Evolutionary conservation across 1,284 basidiomycete genomes (phyloP).

Genomic region (Ceratobasidium sp.): DNA sequence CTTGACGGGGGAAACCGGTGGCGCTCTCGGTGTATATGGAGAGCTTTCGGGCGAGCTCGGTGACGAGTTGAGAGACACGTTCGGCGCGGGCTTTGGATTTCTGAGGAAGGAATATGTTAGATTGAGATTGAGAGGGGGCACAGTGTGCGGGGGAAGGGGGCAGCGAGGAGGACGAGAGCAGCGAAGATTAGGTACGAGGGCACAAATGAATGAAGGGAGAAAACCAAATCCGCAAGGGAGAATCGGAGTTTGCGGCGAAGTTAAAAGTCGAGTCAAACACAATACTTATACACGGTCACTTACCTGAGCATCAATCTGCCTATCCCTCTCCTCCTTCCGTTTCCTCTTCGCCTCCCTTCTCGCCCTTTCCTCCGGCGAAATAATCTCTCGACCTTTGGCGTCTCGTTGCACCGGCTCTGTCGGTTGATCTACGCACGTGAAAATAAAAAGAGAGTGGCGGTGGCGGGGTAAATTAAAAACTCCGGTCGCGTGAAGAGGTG

Average conservation of each 20-base stretch:
- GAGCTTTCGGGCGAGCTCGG: conserved; percentile 88
- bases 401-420: conserved; percentile 64
- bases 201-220: not conserved
- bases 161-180: not conserved
- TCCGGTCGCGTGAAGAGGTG: conserved; percentile 11
- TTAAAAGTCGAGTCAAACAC: not conserved
- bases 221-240: too few species aligned
- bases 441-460: not conserved
- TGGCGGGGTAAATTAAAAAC: conserved; percentile 4
- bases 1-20: conserved; percentile 70
- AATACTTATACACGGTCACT: conserved; percentile 51
- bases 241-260: not conserved
- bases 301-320: conserved; percentile 79
- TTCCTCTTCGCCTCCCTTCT: conserved; percentile 82
- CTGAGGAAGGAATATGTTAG: conserved; percentile 57
- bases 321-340: conserved; percentile 81
- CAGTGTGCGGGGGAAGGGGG: not conserved
- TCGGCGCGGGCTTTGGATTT: conserved; percentile 85
- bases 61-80: conserved; percentile 85
- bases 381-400: conserved; percentile 75
- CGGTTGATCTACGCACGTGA: conserved; percentile 50
- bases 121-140: too few species aligned
- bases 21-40: conserved; percentile 94
- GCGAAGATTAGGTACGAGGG: not conserved
- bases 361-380: conserved; percentile 87